Evolutionary conservation across 2,329 filamentous ascomycete species (phyloP).

Genomic region (Paracoccidioides brasiliensis): DNA sequence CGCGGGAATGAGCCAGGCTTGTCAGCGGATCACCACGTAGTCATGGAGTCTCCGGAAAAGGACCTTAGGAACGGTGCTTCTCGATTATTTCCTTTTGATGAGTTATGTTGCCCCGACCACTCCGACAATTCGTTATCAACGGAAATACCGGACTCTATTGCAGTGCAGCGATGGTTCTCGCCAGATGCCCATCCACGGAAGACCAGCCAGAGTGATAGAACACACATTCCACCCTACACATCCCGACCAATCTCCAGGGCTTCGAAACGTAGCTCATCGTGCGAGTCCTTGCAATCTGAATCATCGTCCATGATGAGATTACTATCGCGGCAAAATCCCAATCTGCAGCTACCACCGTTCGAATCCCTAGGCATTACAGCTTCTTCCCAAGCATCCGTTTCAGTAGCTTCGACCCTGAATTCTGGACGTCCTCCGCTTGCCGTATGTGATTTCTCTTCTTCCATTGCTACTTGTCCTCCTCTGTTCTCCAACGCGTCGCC

Average conservation of each 20-base stretch:
- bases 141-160: background rate
- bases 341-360: conserved; percentile 42
- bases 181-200: background rate
- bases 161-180: background rate
- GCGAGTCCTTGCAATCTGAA: conserved; percentile 13
- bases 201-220: background rate
- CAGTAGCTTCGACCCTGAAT: background rate
- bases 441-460: background rate
- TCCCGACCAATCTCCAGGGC: conserved; percentile 1
- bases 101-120: background rate
- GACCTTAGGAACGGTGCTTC: background rate
- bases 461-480: background rate
- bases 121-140: background rate
- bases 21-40: background rate
- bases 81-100: background rate
- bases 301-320: conserved; percentile 25
- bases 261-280: conserved; percentile 8
- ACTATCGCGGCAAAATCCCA: conserved; percentile 22
- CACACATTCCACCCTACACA: background rate
- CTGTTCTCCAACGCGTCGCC: background rate
- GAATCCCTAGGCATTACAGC: conserved; percentile 39
- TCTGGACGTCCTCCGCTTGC: background rate
- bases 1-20: background rate
- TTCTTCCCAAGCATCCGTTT: conserved; percentile 16
- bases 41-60: background rate